Conservation (phyloP, 2,329 filamentous ascomycete species). For the Penicillium sclerotiorum region DNA sequence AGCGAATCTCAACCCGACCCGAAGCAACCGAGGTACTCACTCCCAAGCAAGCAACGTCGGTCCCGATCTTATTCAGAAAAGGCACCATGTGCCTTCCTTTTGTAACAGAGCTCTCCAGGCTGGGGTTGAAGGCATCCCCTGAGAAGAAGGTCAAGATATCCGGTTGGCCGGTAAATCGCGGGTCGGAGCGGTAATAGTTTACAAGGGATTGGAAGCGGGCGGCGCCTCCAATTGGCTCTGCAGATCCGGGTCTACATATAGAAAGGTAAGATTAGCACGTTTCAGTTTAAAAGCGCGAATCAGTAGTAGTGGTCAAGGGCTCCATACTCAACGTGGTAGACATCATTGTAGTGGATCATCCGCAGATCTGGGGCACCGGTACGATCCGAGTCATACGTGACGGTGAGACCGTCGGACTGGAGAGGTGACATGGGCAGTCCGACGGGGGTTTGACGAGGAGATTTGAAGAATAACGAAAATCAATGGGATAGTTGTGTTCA, state of each 20-base stretch:
- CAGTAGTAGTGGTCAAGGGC: background rate
- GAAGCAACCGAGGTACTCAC: slow-evolving; percentile 52
- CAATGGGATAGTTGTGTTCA: background rate
- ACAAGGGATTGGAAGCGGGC: slow-evolving; percentile 78
- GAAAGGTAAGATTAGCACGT: slow-evolving; percentile 1
- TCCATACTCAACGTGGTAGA: slow-evolving; percentile 78
- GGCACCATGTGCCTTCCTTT: slow-evolving; percentile 92
- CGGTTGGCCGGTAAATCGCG: slow-evolving; percentile 64
- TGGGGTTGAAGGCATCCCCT: slow-evolving; percentile 90
- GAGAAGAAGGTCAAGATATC: slow-evolving; percentile 79
- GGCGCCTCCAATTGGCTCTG: slow-evolving; percentile 80
- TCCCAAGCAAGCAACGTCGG: slow-evolving; percentile 79
- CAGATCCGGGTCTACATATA: slow-evolving; percentile 59
- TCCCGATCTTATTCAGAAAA: slow-evolving; percentile 75
- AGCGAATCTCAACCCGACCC: slow-evolving; percentile 11
- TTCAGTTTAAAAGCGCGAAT: background rate
- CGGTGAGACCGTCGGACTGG: slow-evolving; percentile 39
- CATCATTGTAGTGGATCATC: slow-evolving; percentile 90
- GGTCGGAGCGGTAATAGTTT: slow-evolving; percentile 70
- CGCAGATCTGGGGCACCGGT: slow-evolving; percentile 68
- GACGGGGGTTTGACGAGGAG: background rate
- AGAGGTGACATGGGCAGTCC: slow-evolving; percentile 29
- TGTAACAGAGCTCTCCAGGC: slow-evolving; percentile 82
- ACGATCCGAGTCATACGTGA: slow-evolving; percentile 48
- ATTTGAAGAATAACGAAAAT: background rate